A percentile compares a stretch with the other conserved stretches of the same genome.
Conservation (phyloP, 169 alveolate genomes). For the Plasmodium fragile region DNA sequence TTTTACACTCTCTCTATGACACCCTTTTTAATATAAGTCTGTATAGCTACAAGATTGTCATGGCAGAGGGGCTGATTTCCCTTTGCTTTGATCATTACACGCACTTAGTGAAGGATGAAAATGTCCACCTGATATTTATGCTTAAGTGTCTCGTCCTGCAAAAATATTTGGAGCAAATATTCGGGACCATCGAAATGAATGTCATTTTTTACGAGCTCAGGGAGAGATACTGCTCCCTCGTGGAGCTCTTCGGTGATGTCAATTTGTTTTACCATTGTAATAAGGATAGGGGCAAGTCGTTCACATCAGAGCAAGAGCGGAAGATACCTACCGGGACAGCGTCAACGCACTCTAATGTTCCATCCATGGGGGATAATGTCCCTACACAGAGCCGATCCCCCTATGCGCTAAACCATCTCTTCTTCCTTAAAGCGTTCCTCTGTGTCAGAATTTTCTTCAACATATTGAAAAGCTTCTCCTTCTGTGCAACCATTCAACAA, state of each 20-base stretch:
- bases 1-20: conserved; percentile 49
- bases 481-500: conserved; percentile 34
- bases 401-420: conserved; percentile 29
- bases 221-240: conserved; percentile 59
- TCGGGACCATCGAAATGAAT: conserved; percentile 68
- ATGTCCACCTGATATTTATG: conserved; percentile 35
- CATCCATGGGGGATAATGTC: neutral
- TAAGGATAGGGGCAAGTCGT: neutral
- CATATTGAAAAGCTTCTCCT: conserved; percentile 38
- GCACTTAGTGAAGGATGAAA: conserved; percentile 9
- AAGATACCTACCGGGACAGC: neutral
- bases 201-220: conserved; percentile 63
- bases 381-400: neutral
- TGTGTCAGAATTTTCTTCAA: conserved; percentile 57
- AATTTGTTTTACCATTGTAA: conserved; percentile 12
- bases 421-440: conserved; percentile 52
- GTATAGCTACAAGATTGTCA: conserved; percentile 34
- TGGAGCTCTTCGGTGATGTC: conserved; percentile 67
- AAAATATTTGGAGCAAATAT: conserved; percentile 38
- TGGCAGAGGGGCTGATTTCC: conserved; percentile 66
- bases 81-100: conserved; percentile 54
- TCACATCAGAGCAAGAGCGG: neutral
- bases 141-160: conserved; percentile 23
- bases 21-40: conserved; percentile 48
- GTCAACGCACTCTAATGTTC: neutral